phyloP scores from a whole-genome alignment of 768 basidiomycete genomes.

The Serendipita sp. region DNA sequence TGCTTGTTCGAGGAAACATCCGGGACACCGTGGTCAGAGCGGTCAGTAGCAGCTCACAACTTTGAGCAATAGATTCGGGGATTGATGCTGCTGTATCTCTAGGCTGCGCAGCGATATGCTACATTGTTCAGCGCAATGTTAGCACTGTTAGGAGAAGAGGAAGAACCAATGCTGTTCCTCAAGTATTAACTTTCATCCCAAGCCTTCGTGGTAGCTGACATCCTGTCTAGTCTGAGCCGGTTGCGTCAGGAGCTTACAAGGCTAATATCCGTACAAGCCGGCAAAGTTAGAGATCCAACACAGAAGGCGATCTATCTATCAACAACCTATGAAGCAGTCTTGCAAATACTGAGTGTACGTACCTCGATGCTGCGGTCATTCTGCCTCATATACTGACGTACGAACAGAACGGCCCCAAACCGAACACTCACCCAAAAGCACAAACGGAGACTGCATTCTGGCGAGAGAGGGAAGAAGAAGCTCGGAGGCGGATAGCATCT shows the following conservation, averaged over 20 bases:
- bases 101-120: constrained; percentile 67
- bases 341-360: constrained; percentile 64
- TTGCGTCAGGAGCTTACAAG: constrained; percentile 69
- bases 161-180: constrained; percentile 93
- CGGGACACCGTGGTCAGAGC: constrained; percentile 52
- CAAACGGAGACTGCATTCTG: constrained; percentile 80
- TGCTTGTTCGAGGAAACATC: constrained; percentile 48
- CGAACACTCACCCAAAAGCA: constrained; percentile 64
- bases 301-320: constrained; percentile 53
- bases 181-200: constrained; percentile 35
- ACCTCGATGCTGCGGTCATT: neutral
- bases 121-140: constrained; percentile 71
- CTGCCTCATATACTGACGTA: constrained; percentile 1
- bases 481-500: constrained; percentile 25
- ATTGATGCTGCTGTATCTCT: constrained; percentile 12
- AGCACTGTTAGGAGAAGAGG: constrained; percentile 60
- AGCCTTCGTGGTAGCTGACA: neutral
- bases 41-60: constrained; percentile 25
- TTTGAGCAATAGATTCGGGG: constrained; percentile 8
- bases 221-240: constrained; percentile 48
- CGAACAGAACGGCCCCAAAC: constrained; percentile 44
- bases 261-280: constrained; percentile 56
- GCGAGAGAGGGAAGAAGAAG: constrained; percentile 72
- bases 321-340: constrained; percentile 55
- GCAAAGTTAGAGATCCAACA: constrained; percentile 42